phyloP scores from a whole-genome alignment of 768 basidiomycete genomes.

The Coprinopsis sp. region DNA sequence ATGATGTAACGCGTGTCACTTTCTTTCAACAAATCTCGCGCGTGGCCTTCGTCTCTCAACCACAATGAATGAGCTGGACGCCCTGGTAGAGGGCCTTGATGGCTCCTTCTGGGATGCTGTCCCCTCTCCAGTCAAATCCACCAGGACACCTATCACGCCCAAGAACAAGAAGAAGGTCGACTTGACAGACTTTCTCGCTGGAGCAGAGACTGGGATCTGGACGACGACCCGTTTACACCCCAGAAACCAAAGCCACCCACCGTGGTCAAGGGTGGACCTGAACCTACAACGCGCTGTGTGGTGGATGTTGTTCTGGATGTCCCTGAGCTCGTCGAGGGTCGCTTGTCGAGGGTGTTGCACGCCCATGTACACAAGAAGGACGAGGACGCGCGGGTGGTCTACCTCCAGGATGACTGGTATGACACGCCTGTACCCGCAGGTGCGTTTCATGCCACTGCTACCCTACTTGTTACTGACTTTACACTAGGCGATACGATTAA shows the following conservation, averaged over 20 bases:
- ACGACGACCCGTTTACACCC: slow-evolving; percentile 50
- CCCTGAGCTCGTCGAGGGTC: neutral
- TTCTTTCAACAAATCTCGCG: no score
- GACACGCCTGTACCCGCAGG: slow-evolving; percentile 57
- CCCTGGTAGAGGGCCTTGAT: slow-evolving; percentile 7
- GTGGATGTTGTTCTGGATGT: slow-evolving; percentile 43
- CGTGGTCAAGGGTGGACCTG: slow-evolving; percentile 18
- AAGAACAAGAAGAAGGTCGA: slow-evolving; percentile 26
- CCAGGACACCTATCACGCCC: neutral
- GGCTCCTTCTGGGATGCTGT: slow-evolving; percentile 3
- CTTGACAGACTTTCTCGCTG: slow-evolving; percentile 49
- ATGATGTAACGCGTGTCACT: no score
- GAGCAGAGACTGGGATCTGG: slow-evolving; percentile 71
- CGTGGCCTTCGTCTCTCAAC: neutral
- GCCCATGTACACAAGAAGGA: slow-evolving; percentile 37
- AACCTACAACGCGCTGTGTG: slow-evolving; percentile 49
- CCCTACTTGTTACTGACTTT: neutral
- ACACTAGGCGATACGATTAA: slow-evolving; percentile 74
- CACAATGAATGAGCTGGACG: neutral
- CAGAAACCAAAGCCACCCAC: slow-evolving; percentile 34
- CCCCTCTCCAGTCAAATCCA: slow-evolving; percentile 1
- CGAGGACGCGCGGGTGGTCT: slow-evolving; percentile 42
- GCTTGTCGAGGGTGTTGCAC: slow-evolving; percentile 40
- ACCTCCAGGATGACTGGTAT: slow-evolving; percentile 77
- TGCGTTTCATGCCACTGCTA: slow-evolving; percentile 23